Evolutionary conservation across 805 yeast genomes (phyloP), one percentile per base, ranked within the genome.

Genomic region (Candida pseudoglaebosa): DNA sequence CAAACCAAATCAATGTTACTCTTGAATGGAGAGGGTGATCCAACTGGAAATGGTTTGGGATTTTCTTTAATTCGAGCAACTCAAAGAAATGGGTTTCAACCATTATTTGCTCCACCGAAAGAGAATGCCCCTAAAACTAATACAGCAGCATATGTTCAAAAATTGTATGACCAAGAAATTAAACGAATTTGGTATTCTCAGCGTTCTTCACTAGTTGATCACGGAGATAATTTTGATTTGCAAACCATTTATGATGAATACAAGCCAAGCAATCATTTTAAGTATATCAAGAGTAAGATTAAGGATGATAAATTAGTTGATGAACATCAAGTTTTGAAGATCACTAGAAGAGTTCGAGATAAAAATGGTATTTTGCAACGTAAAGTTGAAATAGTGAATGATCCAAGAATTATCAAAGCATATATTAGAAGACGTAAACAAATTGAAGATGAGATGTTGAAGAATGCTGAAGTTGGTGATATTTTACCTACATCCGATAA

Each of bases 1-100:
- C 98, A 90, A 56, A 95, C 96, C 39, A 90, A 95, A 53, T 95
- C 97, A 0, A 93, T 93, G 97, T 71, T 93, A 31, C 96, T 89
- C 54, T 76, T 93, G 18, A 87, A 87, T 55, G 96, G 96, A 10
- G 90, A 82, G 38, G 98, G 98, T 35, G 98, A 93, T 58, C 95
- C 96, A 1, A 80, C 95, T 0, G 95, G 95, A 17, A 78, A 85
- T 46, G 93, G 95, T 2, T 84, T 87, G 47, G 95, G 91, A 0
- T 85, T 85, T 48, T 87, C 96, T 7, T 84, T 91, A 48, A 70
- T 90, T 50, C 76, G 90, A 47, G 85, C 96, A 0, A 87, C 97
- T 0, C 95, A 91, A 87, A 93, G 91, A 60, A 96, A 95, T 53
- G 95, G 96, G 1, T 91, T 91, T 60, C 50, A 55, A 29, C 73